phyloP scores from a whole-genome alignment of 1,139 yeast species.

The Lizanozyma gosingica region DNA sequence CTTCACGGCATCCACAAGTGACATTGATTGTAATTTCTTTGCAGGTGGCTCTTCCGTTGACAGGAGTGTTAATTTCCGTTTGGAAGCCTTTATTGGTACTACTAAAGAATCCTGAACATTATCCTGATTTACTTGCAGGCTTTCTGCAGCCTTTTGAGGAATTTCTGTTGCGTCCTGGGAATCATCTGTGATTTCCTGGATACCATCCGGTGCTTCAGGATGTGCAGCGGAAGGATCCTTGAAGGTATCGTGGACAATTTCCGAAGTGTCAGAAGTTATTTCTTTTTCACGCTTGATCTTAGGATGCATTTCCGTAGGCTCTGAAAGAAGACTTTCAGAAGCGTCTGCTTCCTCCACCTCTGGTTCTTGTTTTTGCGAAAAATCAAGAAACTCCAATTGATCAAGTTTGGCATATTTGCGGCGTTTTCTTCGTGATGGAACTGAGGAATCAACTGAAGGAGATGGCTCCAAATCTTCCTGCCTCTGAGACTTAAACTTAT shows the following conservation, averaged over 20 bases:
- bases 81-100: neutral
- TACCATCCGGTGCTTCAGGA: neutral
- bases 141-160: neutral
- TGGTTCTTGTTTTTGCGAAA: neutral
- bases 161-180: neutral
- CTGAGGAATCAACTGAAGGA: neutral
- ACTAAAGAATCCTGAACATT: neutral
- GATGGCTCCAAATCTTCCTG: neutral
- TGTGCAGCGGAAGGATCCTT: neutral
- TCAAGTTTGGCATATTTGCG: neutral
- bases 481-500: neutral
- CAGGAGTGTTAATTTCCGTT: neutral
- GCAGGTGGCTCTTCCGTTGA: neutral
- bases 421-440: neutral
- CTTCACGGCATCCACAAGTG: neutral
- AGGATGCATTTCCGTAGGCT: neutral
- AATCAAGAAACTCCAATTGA: neutral
- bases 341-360: neutral
- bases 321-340: neutral
- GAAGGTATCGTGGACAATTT: neutral
- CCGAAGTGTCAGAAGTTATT: no score
- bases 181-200: neutral
- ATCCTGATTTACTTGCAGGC: neutral
- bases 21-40: neutral
- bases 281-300: neutral